Evolutionary conservation across 495 filamentous ascomycete species (phyloP).

Genomic region (Neurospora terricola): DNA sequence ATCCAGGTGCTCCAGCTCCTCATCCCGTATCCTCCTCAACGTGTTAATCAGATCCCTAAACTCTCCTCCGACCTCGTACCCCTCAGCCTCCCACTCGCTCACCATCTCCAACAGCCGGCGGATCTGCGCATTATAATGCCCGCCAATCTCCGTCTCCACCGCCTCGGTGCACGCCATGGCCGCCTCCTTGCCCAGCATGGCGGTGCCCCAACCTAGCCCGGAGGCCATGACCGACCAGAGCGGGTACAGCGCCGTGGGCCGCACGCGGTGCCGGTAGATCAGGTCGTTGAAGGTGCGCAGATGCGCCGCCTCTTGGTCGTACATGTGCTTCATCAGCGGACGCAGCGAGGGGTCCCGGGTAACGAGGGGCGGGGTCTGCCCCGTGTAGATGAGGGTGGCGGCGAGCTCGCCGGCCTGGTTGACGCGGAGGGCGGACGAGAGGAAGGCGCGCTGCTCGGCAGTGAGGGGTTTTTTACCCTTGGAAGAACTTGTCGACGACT

Average conservation of each 20-base stretch:
- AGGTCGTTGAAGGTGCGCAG: slow-evolving; percentile 76
- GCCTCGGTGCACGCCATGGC: slow-evolving; percentile 99
- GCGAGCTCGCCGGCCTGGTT: slow-evolving; percentile 88
- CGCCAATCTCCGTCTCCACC: slow-evolving; percentile 95
- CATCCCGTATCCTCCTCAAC: slow-evolving; percentile 79
- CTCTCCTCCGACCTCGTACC: slow-evolving; percentile 72
- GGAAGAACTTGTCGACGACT: slow-evolving; percentile 7
- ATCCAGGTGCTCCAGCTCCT: slow-evolving; percentile 94
- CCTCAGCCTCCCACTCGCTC: slow-evolving; percentile 48
- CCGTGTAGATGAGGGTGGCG: slow-evolving; percentile 74
- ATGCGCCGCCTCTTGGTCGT: slow-evolving; percentile 88
- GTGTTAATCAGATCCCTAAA: slow-evolving; percentile 60
- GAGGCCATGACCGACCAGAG: slow-evolving; percentile 79
- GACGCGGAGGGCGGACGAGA: slow-evolving; percentile 75
- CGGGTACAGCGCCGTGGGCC: slow-evolving; percentile 89
- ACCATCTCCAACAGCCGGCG: slow-evolving; percentile 71
- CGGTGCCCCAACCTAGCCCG: slow-evolving; percentile 81
- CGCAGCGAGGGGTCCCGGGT: slow-evolving; percentile 76
- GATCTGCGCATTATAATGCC: slow-evolving; percentile 92
- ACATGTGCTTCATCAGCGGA: slow-evolving; percentile 93
- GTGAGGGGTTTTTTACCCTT: slow-evolving; percentile 49
- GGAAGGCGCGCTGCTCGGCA: slow-evolving; percentile 58
- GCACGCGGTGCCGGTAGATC: slow-evolving; percentile 77
- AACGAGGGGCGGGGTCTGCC: slow-evolving; percentile 66
- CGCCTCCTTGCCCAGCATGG: slow-evolving; percentile 81